Conservation (phyloP, 2,329 filamentous ascomycete genomes). For the Escovopsis sp. region DNA sequence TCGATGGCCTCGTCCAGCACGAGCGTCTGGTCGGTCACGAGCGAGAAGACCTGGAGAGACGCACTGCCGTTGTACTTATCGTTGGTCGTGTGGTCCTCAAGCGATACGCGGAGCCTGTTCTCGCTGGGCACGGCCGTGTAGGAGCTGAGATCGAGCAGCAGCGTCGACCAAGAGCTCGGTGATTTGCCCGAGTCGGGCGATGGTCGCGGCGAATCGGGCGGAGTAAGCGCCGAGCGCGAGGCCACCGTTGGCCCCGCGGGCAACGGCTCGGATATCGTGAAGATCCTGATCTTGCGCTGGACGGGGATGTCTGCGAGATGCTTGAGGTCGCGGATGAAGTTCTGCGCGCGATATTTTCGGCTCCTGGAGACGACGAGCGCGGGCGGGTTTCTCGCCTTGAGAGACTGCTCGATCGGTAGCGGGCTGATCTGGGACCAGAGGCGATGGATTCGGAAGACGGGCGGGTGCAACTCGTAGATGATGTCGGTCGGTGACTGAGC, state of each 20-base stretch:
- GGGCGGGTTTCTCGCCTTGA: constrained; percentile 44
- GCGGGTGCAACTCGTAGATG: constrained; percentile 70
- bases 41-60: constrained; percentile 47
- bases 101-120: constrained; percentile 8
- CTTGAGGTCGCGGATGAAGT: constrained; percentile 67
- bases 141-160: constrained; percentile 32
- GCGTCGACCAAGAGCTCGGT: constrained; percentile 22
- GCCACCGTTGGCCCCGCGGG: constrained; percentile 19
- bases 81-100: constrained; percentile 53
- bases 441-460: constrained; percentile 71
- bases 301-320: constrained; percentile 48
- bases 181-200: constrained; percentile 10
- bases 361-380: constrained; percentile 57
- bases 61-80: constrained; percentile 62
- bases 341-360: constrained; percentile 50
- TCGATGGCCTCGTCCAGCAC: constrained; percentile 70
- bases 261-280: constrained; percentile 40
- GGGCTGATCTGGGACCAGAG: constrained; percentile 48
- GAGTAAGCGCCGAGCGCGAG: constrained; percentile 21
- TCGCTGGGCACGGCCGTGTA: constrained; percentile 30
- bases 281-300: constrained; percentile 61
- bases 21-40: constrained; percentile 59
- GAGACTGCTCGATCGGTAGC: constrained; percentile 37
- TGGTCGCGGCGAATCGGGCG: constrained; percentile 24
- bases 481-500: constrained; percentile 45